Evolutionary conservation across 345 rosid genomes (phyloP).

Genomic region (Passiflora organensis): DNA sequence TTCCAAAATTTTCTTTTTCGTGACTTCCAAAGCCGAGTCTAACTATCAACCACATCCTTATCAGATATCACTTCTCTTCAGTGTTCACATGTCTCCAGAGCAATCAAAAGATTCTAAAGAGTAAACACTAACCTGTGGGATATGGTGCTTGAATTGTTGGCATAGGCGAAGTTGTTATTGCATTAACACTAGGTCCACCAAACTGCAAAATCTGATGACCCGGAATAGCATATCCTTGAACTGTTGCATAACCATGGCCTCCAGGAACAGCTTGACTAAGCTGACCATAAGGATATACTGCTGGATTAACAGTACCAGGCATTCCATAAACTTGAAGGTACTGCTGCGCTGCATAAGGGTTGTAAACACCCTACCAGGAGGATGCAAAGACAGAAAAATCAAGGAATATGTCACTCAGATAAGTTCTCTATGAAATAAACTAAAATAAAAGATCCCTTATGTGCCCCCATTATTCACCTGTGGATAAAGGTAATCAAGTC

Average conservation of each 20-base stretch:
- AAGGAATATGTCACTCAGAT: neutral
- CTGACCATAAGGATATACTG: conserved; percentile 67
- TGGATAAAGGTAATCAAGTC: conserved; percentile 71
- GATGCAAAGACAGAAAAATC: conserved; percentile 10
- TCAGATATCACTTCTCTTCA: neutral
- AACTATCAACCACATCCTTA: too few species aligned
- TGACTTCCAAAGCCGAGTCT: too few species aligned
- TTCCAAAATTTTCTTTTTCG: too few species aligned
- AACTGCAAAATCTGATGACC: conserved; percentile 66
- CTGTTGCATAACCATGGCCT: conserved; percentile 58
- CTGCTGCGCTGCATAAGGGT: conserved; percentile 68
- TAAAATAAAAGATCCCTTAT: neutral
- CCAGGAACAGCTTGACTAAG: conserved; percentile 58
- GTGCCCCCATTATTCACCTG: conserved; percentile 44
- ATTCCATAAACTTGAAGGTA: conserved; percentile 80
- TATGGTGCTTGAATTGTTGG: conserved; percentile 64
- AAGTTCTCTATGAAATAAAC: neutral
- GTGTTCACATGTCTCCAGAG: neutral
- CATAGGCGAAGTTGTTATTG: conserved; percentile 56
- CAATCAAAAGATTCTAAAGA: neutral
- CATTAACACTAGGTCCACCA: conserved; percentile 54
- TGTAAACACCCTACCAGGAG: conserved; percentile 53
- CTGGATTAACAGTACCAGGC: conserved; percentile 56
- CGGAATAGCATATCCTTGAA: conserved; percentile 69
- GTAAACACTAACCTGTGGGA: conserved; percentile 43